Conservation (phyloP, 2,329 filamentous ascomycete genomes). For the Chaetomiaceae sp. region DNA sequence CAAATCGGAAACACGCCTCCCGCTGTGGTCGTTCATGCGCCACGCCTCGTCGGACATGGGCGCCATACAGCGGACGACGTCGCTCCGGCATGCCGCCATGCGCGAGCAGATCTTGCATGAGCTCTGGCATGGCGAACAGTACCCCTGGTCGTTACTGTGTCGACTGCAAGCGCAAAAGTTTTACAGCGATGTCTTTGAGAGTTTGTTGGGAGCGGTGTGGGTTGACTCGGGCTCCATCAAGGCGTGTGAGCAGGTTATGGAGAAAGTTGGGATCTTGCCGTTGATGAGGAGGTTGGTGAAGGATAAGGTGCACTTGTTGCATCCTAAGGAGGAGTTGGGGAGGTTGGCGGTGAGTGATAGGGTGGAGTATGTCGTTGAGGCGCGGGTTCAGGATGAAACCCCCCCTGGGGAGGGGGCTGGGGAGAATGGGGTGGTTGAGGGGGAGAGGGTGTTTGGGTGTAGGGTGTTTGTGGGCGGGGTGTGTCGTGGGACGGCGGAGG, state of each 20-base stretch:
- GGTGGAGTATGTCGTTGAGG: conserved; percentile 50
- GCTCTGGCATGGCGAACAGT: conserved; percentile 48
- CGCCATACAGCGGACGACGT: conserved; percentile 40
- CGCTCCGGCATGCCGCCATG: conserved; percentile 44
- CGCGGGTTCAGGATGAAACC: too few relatives aligned
- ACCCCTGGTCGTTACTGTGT: conserved; percentile 73
- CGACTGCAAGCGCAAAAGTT: conserved; percentile 67
- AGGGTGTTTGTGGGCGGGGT: conserved; percentile 46
- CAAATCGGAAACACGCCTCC: conserved; percentile 31
- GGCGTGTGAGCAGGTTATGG: conserved; percentile 56
- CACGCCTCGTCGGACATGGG: conserved; percentile 48
- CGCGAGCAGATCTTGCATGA: conserved; percentile 45
- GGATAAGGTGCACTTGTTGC: conserved; percentile 52
- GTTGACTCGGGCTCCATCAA: conserved; percentile 67
- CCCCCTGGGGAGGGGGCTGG: too few relatives aligned
- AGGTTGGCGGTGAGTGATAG: conserved; percentile 47
- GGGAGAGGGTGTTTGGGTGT: conserved; percentile 39
- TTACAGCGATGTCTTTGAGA: conserved; percentile 79
- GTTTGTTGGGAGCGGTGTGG: conserved; percentile 75
- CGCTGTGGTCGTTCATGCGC: conserved; percentile 68
- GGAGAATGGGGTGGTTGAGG: conserved; percentile 22
- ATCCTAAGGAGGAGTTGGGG: conserved; percentile 67
- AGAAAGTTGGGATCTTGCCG: conserved; percentile 59
- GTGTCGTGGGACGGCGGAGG: conserved; percentile 42
- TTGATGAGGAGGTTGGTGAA: conserved; percentile 60